phyloP scores from a whole-genome alignment of 345 rosid species.

The Arabis hirsuta region DNA sequence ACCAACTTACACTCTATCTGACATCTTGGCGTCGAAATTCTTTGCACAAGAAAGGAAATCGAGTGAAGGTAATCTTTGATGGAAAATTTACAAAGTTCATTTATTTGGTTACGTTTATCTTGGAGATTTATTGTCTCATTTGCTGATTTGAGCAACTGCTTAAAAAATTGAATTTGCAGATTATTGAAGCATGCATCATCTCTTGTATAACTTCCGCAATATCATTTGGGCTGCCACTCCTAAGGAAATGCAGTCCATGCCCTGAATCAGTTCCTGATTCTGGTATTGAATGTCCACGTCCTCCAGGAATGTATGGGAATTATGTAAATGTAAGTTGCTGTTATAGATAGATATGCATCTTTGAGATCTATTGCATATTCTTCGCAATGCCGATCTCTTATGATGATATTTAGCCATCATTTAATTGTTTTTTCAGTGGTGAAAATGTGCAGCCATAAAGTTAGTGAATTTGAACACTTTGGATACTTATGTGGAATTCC shows the following conservation, averaged over 20 bases:
- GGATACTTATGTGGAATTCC: slow-evolving; percentile 16
- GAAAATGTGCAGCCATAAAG: slow-evolving; percentile 9
- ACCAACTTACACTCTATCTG: slow-evolving; percentile 83
- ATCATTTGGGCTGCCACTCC: slow-evolving; percentile 91
- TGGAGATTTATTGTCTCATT: slow-evolving; percentile 16
- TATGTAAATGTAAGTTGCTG: slow-evolving; percentile 78
- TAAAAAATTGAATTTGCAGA: slow-evolving; percentile 49
- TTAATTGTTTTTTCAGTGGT: not conserved
- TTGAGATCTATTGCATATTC: slow-evolving; percentile 29
- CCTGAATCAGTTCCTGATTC: slow-evolving; percentile 75
- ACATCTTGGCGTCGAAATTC: slow-evolving; percentile 89
- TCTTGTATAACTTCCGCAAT: slow-evolving; percentile 82
- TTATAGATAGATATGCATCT: slow-evolving; percentile 17
- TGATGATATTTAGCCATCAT: slow-evolving; percentile 15
- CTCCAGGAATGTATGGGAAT: slow-evolving; percentile 96
- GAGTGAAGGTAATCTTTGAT: slow-evolving; percentile 67
- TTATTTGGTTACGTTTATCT: slow-evolving; percentile 19
- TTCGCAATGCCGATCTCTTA: slow-evolving; percentile 2
- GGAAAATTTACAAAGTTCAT: not conserved
- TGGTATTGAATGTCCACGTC: slow-evolving; percentile 80
- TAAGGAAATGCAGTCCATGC: slow-evolving; percentile 91
- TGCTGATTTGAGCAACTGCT: slow-evolving; percentile 15
- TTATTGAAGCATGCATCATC: slow-evolving; percentile 95
- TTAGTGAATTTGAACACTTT: slow-evolving; percentile 4
- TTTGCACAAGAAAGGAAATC: slow-evolving; percentile 83